Base-by-base conservation (phyloP, 495 filamentous ascomycete species). In the Terfezia claveryi region DNA sequence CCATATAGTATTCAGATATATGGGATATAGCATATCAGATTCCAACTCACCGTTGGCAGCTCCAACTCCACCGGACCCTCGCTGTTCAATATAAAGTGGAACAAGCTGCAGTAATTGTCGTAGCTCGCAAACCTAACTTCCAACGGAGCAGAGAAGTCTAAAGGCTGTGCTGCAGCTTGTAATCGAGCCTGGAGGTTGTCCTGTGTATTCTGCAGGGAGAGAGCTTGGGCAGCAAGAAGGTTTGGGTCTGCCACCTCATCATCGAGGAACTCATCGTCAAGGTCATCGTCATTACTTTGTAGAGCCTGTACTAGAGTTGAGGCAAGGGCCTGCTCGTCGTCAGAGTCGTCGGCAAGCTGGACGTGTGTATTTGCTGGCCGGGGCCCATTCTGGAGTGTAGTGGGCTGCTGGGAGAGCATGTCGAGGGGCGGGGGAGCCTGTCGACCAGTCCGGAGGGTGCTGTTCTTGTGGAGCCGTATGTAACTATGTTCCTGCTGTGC, bases 1-100 rank as follows among this genome's bases (percentile, higher is more conserved):
- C 27, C 27, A 5, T 23, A 10, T 37, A 36, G 6, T 16, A 38
- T 44, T 32, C 23, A 53, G 36, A 32, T 32, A 55, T 36, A 16
- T n/a, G 14, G 9, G 23, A 54, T 17, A 62, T 50, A 20, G 49
- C 49, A 51, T 51, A 49, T 46, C 49, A 4, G 41, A 59, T 52
- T 27, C 52, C 9, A 53, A 78, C 81, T 72, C 70, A 95, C 91
- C 66, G 87, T 93, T 59, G 91, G 91, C 57, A 88, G 80, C 68
- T 98, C 92, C 61, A 96, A 72, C 64, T 96, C 92, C 51, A 98
- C 91, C 37, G 91, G 91, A 4, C 91, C 91, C 58, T 96, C 92
- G 55, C 89, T 94, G 75, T 98, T 98, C 63, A 98, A 75, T 67
- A 98, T 94, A 70, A 86, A 95, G 72, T 96, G 92, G 73, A 98